phyloP scores from a whole-genome alignment of 2,329 filamentous ascomycete species.

The Metarhizium album region DNA sequence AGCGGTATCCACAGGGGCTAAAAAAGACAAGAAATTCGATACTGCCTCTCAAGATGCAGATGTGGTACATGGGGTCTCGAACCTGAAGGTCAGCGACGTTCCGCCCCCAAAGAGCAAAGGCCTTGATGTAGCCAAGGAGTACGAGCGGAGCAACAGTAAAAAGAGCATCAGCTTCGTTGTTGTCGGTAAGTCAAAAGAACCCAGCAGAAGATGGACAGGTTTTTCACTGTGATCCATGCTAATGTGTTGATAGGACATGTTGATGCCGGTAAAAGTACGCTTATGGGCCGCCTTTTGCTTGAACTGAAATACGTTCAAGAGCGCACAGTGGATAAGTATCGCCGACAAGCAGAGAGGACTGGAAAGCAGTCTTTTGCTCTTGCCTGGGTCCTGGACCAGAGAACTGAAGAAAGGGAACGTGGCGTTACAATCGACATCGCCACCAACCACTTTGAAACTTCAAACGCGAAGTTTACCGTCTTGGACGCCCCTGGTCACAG shows the following conservation, averaged over 20 bases:
- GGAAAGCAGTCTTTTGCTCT: conserved; percentile 94
- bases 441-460: conserved; percentile 87
- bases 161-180: conserved; percentile 84
- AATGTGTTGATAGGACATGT: conserved; percentile 59
- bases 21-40: conserved; percentile 29
- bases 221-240: neutral
- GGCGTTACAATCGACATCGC: conserved; percentile 97
- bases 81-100: conserved; percentile 36
- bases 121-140: conserved; percentile 73
- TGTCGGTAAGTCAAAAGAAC: conserved; percentile 63
- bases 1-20: conserved; percentile 16
- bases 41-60: conserved; percentile 14
- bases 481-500: conserved; percentile 89
- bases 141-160: conserved; percentile 63
- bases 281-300: conserved; percentile 89
- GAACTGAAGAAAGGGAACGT: conserved; percentile 75
- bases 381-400: conserved; percentile 93
- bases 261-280: conserved; percentile 92
- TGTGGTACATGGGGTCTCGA: conserved; percentile 20
- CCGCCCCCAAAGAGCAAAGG: conserved; percentile 62
- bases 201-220: neutral
- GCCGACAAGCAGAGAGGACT: conserved; percentile 78
- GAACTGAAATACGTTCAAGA: conserved; percentile 84
- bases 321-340: conserved; percentile 77
- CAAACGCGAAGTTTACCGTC: conserved; percentile 80